A percentile compares a stretch with the other conserved stretches of the same genome.
Conservation (phyloP, 2,329 filamentous ascomycete genomes). For the Rutstroemia sp. region DNA sequence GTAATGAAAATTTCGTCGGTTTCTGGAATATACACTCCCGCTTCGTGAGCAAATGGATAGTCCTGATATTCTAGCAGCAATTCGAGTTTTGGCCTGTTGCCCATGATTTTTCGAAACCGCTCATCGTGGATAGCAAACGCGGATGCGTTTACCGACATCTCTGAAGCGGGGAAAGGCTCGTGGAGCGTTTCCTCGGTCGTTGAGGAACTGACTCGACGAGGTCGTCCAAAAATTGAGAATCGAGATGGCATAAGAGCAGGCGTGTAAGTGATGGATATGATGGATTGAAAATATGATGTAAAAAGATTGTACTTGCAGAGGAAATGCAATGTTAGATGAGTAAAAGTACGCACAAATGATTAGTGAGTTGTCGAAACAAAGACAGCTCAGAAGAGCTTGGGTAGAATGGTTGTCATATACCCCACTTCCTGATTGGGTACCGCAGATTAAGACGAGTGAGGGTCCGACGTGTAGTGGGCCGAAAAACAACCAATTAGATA, state of each 20-base stretch:
- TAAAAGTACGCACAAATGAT: neutral
- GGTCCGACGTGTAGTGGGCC: too few relatives aligned
- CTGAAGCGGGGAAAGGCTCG: neutral
- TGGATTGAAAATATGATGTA: neutral
- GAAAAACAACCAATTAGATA: too few relatives aligned
- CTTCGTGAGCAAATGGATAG: constrained; percentile 42
- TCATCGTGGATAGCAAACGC: neutral
- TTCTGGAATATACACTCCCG: constrained; percentile 37
- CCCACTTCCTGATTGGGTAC: too few relatives aligned
- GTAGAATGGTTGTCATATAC: too few relatives aligned
- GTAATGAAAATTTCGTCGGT: constrained; percentile 38
- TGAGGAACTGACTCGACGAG: neutral
- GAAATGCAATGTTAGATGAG: neutral
- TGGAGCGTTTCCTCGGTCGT: neutral
- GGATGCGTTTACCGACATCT: neutral
- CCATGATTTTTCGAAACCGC: constrained; percentile 2
- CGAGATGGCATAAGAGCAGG: neutral
- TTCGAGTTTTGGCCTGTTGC: constrained; percentile 31
- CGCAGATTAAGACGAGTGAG: too few relatives aligned
- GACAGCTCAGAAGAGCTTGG: neutral
- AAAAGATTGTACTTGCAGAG: neutral
- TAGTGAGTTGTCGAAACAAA: neutral
- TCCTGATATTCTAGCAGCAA: constrained; percentile 30
- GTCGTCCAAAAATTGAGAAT: neutral
- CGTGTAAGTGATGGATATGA: neutral